Percentiles rank a stretch among this genome's conserved stretches.
phyloP scores from a whole-genome alignment of 192 early-diverging fungal species.

The Funneliformis geosporum region DNA sequence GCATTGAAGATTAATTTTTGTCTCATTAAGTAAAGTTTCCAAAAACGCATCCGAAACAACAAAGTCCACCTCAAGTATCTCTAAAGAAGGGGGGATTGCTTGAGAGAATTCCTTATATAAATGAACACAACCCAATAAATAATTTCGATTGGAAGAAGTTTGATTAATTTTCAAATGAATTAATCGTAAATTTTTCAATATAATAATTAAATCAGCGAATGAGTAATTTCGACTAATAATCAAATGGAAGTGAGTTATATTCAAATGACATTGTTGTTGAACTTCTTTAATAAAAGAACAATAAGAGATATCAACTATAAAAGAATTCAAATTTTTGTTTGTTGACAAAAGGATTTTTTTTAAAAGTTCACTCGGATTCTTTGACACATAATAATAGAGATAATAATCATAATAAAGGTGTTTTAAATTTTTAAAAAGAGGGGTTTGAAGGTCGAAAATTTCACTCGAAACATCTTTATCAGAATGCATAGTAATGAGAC shows the following conservation, averaged over 20 bases:
- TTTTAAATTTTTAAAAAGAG: not conserved
- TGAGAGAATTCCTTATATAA: not conserved
- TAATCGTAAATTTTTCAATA: not conserved
- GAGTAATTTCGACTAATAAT: not conserved
- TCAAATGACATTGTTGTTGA: not conserved
- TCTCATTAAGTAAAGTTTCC: not conserved
- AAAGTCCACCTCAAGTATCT: not conserved
- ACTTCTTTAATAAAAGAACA: not conserved
- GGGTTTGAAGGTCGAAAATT: too few species aligned
- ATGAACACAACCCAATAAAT: not conserved
- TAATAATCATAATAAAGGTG: not conserved
- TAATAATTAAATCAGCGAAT: not conserved
- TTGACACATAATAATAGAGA: not conserved
- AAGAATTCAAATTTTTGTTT: not conserved
- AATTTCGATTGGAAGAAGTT: not conserved
- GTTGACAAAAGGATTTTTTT: not conserved
- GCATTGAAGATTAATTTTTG: not conserved
- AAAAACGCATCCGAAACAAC: not conserved
- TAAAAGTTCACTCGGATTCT: not conserved
- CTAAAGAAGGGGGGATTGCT: not conserved
- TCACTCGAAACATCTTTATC: too few species aligned
- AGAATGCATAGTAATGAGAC: too few species aligned
- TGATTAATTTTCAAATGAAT: not conserved
- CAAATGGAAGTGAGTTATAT: not conserved
- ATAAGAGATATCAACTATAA: not conserved